Conservation (phyloP, 1,139 yeast species). For the Debaryomycetaceae sp. region DNA sequence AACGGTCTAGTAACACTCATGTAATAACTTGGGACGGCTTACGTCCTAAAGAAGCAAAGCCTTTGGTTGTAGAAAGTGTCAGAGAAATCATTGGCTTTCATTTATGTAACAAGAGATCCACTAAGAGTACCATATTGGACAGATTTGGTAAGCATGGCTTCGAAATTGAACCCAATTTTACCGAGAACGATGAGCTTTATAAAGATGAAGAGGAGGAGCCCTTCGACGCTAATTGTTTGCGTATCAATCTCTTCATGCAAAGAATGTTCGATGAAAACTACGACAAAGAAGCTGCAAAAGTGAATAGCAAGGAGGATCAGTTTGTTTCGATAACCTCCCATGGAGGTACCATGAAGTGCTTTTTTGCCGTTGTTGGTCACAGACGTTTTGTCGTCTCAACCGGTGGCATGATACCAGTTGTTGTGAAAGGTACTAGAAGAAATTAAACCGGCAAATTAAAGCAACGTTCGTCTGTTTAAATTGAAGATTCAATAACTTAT, state of each 20-base stretch:
- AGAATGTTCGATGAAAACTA: conserved; percentile 39
- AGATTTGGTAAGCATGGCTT: conserved; percentile 31
- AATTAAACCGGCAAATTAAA: too few species aligned
- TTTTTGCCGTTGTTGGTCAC: conserved; percentile 57
- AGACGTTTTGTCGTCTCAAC: conserved; percentile 55
- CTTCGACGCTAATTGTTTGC: conserved; percentile 44
- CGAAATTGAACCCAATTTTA: conserved; percentile 35
- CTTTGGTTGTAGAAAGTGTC: conserved; percentile 49
- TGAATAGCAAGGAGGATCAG: conserved; percentile 16
- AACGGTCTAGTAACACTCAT: conserved; percentile 59
- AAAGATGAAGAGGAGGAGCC: conserved; percentile 24
- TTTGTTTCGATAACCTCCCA: conserved; percentile 56
- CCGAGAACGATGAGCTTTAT: conserved; percentile 47
- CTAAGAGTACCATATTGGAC: conserved; percentile 23
- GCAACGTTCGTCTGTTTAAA: not conserved
- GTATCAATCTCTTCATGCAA: conserved; percentile 50
- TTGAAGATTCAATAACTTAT: not conserved
- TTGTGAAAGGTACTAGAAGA: conserved; percentile 34
- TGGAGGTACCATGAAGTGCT: conserved; percentile 60
- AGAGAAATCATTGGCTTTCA: conserved; percentile 70
- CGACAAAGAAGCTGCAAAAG: conserved; percentile 14
- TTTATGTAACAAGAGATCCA: conserved; percentile 60
- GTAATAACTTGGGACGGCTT: conserved; percentile 56
- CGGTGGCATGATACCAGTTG: conserved; percentile 66
- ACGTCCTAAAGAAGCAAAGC: conserved; percentile 40